Evolutionary conservation across 306 rosid genomes (phyloP).

Genomic region (Medicago lupulina): DNA sequence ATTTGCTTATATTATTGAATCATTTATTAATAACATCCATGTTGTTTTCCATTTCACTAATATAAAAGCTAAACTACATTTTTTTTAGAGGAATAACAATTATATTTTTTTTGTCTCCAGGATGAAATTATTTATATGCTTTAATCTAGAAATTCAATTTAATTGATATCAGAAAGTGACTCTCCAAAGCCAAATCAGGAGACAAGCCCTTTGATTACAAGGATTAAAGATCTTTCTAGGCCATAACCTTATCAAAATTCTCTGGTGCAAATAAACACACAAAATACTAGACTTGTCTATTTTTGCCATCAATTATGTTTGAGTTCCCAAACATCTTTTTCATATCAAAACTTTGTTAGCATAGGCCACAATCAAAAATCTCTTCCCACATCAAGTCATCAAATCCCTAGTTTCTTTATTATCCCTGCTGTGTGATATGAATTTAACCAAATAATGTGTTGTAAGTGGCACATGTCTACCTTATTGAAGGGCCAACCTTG

Average conservation of each 20-base stretch:
- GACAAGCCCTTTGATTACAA: slow-evolving; percentile 42
- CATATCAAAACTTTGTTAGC: slow-evolving; percentile 44
- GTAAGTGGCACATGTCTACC: slow-evolving; percentile 52
- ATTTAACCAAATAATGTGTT: slow-evolving; percentile 50
- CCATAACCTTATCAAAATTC: slow-evolving; percentile 46
- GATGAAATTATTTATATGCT: slow-evolving; percentile 24
- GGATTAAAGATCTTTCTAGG: slow-evolving; percentile 29
- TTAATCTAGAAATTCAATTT: slow-evolving; percentile 6
- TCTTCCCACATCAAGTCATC: slow-evolving; percentile 13
- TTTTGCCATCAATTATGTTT: slow-evolving; percentile 46
- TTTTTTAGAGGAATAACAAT: not conserved
- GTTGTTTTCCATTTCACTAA: not conserved
- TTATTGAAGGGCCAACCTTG: slow-evolving; percentile 51
- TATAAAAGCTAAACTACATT: not conserved
- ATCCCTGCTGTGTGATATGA: slow-evolving; percentile 42
- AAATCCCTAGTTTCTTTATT: slow-evolving; percentile 15
- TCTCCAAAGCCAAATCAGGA: slow-evolving; percentile 27
- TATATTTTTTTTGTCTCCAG: slow-evolving; percentile 15
- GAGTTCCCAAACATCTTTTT: slow-evolving; percentile 62
- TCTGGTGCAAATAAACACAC: slow-evolving; percentile 34
- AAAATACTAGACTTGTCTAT: slow-evolving; percentile 42
- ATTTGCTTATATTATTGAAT: no score
- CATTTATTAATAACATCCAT: no score
- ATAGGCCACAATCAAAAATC: slow-evolving; percentile 35
- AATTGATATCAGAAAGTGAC: slow-evolving; percentile 43